Percentiles rank a stretch among this genome's conserved stretches.
These are phyloP conservation scores for Colletotrichum cordylinicola DNA, from an alignment of 2,329 filamentous ascomycete species.

Conservation along the genomic window DNA sequence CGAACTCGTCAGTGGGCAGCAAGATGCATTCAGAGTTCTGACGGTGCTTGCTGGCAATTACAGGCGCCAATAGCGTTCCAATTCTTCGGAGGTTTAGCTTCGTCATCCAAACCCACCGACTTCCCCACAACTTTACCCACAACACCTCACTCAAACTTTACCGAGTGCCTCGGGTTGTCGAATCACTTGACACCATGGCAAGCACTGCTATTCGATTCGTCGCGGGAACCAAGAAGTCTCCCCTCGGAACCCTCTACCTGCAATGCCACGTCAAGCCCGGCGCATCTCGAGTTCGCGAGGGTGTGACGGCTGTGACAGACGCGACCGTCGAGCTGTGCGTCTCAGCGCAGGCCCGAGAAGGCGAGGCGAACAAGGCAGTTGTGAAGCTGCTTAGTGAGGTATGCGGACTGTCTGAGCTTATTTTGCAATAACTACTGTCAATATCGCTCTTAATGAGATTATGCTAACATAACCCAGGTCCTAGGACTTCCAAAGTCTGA, in stretches of 20 bases:
- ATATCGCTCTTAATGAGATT: background rate
- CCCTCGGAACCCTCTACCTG: slow-evolving; percentile 57
- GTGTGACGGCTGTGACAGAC: slow-evolving; percentile 61
- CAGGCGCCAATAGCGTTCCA: background rate
- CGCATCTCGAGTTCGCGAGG: slow-evolving; percentile 65
- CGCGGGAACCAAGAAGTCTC: slow-evolving; percentile 51
- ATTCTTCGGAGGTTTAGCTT: background rate
- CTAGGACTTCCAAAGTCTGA: slow-evolving; percentile 68
- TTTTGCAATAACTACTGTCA: background rate
- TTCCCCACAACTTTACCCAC: background rate
- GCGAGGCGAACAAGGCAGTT: slow-evolving; percentile 73
- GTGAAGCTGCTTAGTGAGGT: slow-evolving; percentile 67
- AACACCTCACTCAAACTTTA: background rate
- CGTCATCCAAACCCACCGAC: background rate
- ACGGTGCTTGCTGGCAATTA: background rate
- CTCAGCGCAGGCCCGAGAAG: slow-evolving; percentile 67
- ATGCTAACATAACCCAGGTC: slow-evolving; percentile 41
- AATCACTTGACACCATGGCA: background rate
- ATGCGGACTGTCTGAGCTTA: background rate
- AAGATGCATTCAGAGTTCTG: background rate
- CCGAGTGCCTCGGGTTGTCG: background rate
- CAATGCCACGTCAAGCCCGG: slow-evolving; percentile 73
- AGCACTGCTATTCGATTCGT: slow-evolving; percentile 50
- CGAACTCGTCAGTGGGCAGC: background rate
- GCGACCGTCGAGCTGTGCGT: slow-evolving; percentile 69